Evolutionary conservation across 1,139 yeast species (phyloP).

Genomic region (Yamadazyma atlantica): DNA sequence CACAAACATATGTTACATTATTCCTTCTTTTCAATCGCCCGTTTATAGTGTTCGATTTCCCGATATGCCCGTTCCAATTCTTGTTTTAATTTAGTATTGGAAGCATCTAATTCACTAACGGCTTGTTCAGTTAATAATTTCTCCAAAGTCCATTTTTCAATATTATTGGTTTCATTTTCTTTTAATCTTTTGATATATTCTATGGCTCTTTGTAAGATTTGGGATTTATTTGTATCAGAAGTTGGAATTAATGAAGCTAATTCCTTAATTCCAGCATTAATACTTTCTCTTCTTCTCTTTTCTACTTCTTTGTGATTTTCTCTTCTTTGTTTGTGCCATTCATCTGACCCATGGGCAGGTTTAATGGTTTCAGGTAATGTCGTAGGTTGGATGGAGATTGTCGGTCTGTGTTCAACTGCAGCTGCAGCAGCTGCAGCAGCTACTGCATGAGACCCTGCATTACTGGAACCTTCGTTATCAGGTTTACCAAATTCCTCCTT

Average conservation of each 20-base stretch:
- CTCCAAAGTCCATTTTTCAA: conserved; percentile 93
- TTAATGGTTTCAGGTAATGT: conserved; percentile 38
- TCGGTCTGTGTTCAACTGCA: conserved; percentile 10
- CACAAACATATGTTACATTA: background rate
- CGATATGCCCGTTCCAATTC: conserved; percentile 79
- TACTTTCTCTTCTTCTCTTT: conserved; percentile 90
- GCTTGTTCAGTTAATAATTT: conserved; percentile 90
- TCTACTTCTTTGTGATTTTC: conserved; percentile 97
- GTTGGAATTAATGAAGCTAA: conserved; percentile 83
- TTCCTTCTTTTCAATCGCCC: conserved; percentile 26
- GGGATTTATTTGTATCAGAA: conserved; percentile 88
- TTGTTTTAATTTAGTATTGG: conserved; percentile 26
- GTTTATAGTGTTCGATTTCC: conserved; percentile 84
- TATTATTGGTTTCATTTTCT: conserved; percentile 82
- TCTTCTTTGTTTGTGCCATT: conserved; percentile 83
- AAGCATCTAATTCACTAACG: conserved; percentile 47
- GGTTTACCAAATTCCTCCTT: no score
- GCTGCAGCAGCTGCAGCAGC: conserved; percentile 9
- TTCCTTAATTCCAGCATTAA: conserved; percentile 84
- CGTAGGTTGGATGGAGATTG: conserved; percentile 30
- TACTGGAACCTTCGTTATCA: background rate
- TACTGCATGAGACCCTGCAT: background rate
- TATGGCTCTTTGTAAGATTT: conserved; percentile 81
- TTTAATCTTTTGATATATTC: conserved; percentile 86
- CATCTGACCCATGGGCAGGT: conserved; percentile 70